Evolutionary conservation across 805 yeast species (phyloP).

Genomic region (Starmerella geochares): DNA sequence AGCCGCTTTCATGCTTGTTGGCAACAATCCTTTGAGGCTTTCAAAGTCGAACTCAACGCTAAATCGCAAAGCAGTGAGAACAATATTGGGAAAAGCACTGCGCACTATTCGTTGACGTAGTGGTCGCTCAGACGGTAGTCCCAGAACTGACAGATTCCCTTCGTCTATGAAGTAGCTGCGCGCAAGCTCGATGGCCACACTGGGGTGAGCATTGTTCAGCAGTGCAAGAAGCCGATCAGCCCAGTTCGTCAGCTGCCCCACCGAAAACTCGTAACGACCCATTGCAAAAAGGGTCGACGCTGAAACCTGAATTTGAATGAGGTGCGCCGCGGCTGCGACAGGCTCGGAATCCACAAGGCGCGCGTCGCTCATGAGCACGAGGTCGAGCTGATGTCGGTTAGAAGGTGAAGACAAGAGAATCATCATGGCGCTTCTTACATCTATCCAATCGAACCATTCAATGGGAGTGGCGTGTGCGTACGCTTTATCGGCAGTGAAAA

Average conservation of each 20-base stretch:
- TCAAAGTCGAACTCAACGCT: slow-evolving; percentile 33
- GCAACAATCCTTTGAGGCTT: slow-evolving; percentile 28
- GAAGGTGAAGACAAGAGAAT: slow-evolving; percentile 32
- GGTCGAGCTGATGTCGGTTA: slow-evolving; percentile 36
- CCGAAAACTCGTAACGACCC: slow-evolving; percentile 43
- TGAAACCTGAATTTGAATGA: slow-evolving; percentile 32
- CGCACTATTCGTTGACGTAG: slow-evolving; percentile 42
- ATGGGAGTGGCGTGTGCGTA: slow-evolving; percentile 43
- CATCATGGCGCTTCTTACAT: slow-evolving; percentile 30
- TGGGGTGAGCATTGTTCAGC: slow-evolving; percentile 41
- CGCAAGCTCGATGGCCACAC: slow-evolving; percentile 49
- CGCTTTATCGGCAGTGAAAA: slow-evolving; percentile 33
- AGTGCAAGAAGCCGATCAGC: slow-evolving; percentile 48
- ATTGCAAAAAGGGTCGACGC: slow-evolving; percentile 43
- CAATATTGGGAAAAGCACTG: slow-evolving; percentile 47
- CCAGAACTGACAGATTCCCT: slow-evolving; percentile 43
- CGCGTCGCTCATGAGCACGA: slow-evolving; percentile 33
- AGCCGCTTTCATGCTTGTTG: slow-evolving; percentile 37
- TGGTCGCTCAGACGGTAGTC: slow-evolving; percentile 42
- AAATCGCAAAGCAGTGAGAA: slow-evolving; percentile 43
- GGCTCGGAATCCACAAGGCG: slow-evolving; percentile 71
- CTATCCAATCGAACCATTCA: slow-evolving; percentile 47
- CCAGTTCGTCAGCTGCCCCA: slow-evolving; percentile 61
- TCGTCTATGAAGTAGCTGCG: slow-evolving; percentile 43
- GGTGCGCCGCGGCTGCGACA: slow-evolving; percentile 35